Evolutionary conservation across 2,329 filamentous ascomycete species (phyloP), one percentile per base, ranked within the genome.

Genomic region (Plenodomus biglobosus): DNA sequence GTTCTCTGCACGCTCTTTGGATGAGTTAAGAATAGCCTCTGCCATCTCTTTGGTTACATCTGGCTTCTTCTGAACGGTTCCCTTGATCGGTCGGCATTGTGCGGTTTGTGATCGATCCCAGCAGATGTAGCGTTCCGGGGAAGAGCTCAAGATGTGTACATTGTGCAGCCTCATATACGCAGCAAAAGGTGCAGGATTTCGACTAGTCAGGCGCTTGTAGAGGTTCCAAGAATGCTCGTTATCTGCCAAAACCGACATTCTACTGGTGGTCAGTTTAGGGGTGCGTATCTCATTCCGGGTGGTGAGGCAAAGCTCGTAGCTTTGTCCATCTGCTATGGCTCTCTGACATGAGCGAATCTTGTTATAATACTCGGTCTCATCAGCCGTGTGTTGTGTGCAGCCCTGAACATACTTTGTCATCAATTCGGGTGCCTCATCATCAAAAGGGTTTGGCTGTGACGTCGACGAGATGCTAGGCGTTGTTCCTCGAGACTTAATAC

Each of bases 1-100:
- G 65, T 97, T 97, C 75, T 97, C 92, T 0, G 92, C 92, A 61
- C 89, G 85, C 71, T 97, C 94, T 70, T 97, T 97, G 18, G 88
- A 86, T 0, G 89, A 81, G 48, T 86, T 83, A 13, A 96, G 81
- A 34, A 95, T 82, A 21, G 76, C 75, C 52, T 86, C 84, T 1
- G 92, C 92, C 62, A 88, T 81, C 4, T 79, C 81, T n/a, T 87
- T 77, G 0, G 87, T 94, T 32, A 86, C 84, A 1, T 77, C 78
- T 1, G 78, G 75, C 0, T 81, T 82, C 62, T 95, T 95, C 60
- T 85, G 85, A n/a, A 96, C 90, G 0, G 92, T 97, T 40, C 92
- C 92, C 76, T 97, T 97, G 84, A 97, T 97, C 0, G 92, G 92
- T 7, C 92, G 85, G 80, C 96, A 94, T 52, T 87, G 84, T 67